Evolutionary conservation across 2,329 filamentous ascomycete species (phyloP).

Genomic region (Beauveria pseudobassiana): DNA sequence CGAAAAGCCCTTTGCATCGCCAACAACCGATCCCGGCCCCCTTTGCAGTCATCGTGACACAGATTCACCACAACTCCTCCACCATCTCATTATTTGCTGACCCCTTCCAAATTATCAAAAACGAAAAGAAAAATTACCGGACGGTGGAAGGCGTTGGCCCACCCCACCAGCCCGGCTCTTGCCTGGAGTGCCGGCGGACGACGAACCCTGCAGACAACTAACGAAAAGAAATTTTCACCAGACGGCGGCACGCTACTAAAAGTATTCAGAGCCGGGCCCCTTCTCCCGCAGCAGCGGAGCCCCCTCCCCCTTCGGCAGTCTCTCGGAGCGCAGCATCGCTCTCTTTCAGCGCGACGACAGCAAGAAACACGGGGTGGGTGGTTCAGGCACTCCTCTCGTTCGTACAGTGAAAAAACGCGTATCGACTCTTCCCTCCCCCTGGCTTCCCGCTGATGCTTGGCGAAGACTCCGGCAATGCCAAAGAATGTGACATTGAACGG

Average conservation of each 20-base stretch:
- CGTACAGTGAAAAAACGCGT: background rate
- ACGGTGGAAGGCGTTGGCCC: conserved; percentile 4
- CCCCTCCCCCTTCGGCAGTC: background rate
- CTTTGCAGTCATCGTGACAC: background rate
- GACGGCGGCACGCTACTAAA: too few species aligned
- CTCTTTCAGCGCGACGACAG: background rate
- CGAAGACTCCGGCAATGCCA: background rate
- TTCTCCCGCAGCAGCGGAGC: background rate
- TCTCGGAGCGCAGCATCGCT: background rate
- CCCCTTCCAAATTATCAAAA: background rate
- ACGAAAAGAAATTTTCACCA: background rate
- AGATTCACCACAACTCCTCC: too few species aligned
- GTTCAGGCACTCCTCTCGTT: background rate
- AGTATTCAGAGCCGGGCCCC: too few species aligned
- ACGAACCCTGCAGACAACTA: background rate
- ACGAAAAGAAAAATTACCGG: background rate
- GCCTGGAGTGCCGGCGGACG: background rate
- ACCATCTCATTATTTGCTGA: background rate
- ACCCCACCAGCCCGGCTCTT: conserved; percentile 4
- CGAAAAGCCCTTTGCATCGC: background rate
- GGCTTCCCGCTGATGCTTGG: background rate
- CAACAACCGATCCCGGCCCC: background rate
- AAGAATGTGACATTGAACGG: background rate
- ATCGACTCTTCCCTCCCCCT: background rate
- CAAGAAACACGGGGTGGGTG: too few species aligned